Percentiles rank a stretch among this genome's conserved stretches.
Evolutionary conservation across 176 grass and related monocot species (phyloP).

Genomic region (Carex scoparia): DNA sequence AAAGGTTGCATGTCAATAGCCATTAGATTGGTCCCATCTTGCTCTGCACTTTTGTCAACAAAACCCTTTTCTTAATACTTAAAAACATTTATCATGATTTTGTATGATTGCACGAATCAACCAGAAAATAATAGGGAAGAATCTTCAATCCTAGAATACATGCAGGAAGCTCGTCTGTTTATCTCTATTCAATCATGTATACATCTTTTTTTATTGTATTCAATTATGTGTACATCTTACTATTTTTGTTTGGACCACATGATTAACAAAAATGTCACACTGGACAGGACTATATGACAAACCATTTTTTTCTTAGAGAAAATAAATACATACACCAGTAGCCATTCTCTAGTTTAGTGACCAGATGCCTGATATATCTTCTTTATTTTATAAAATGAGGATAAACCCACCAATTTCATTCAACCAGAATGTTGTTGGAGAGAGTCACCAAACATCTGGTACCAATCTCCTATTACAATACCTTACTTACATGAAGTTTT

Average conservation of each 20-base stretch:
- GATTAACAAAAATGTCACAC: background rate
- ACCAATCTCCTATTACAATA: too few relatives aligned
- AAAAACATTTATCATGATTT: background rate
- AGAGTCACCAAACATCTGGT: too few relatives aligned
- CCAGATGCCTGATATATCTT: background rate
- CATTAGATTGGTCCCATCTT: slow-evolving; percentile 61
- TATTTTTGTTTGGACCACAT: background rate
- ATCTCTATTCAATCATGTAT: background rate
- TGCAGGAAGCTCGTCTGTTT: background rate
- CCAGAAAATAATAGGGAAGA: background rate
- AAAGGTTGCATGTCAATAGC: slow-evolving; percentile 69
- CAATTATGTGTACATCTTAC: background rate
- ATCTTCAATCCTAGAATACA: background rate
- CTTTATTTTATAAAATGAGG: too few relatives aligned
- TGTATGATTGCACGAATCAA: background rate
- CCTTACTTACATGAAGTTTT: too few relatives aligned
- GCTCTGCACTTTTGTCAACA: slow-evolving; percentile 60
- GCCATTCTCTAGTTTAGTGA: background rate
- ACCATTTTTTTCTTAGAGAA: too few relatives aligned
- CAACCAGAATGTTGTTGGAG: too few relatives aligned
- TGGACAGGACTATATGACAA: background rate
- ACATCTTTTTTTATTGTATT: too few relatives aligned
- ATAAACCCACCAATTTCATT: too few relatives aligned
- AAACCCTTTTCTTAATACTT: background rate
- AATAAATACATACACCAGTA: background rate